Percentiles rank a stretch among this genome's conserved stretches.
Conservation (phyloP, 495 filamentous ascomycete genomes). For the Penicillium ochrochloron region DNA sequence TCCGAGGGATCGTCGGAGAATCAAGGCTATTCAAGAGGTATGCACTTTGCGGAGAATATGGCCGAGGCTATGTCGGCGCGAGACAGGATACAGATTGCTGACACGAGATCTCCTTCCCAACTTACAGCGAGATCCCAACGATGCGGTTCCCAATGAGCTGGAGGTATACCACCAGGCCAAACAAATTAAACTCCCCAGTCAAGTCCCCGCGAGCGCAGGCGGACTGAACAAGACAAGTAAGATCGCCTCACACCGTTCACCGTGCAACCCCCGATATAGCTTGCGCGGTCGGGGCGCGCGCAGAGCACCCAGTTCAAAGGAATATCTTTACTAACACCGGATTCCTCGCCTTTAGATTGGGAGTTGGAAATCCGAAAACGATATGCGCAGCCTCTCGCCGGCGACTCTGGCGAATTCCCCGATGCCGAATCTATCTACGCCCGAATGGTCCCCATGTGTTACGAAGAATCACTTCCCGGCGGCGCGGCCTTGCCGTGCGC, state of each 20-base stretch:
- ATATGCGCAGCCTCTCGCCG: slow-evolving; percentile 82
- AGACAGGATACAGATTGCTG: not conserved
- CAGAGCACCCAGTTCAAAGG: slow-evolving; percentile 1
- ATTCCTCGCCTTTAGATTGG: slow-evolving; percentile 60
- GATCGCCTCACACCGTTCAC: slow-evolving; percentile 28
- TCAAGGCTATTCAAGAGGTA: slow-evolving; percentile 77
- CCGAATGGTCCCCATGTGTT: slow-evolving; percentile 93
- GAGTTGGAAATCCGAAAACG: slow-evolving; percentile 93
- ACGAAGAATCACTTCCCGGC: slow-evolving; percentile 82
- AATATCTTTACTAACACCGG: slow-evolving; percentile 26
- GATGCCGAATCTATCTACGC: slow-evolving; percentile 76
- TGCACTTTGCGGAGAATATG: slow-evolving; percentile 10
- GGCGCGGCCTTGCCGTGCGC: slow-evolving; percentile 74
- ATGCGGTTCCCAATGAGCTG: slow-evolving; percentile 65
- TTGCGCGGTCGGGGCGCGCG: slow-evolving; percentile 15
- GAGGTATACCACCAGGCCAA: slow-evolving; percentile 71
- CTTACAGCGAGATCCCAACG: slow-evolving; percentile 66
- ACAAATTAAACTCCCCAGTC: slow-evolving; percentile 67
- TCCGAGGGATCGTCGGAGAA: slow-evolving; percentile 78
- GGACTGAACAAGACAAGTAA: slow-evolving; percentile 88
- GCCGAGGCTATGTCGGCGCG: not conserved
- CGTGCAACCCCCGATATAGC: slow-evolving; percentile 9
- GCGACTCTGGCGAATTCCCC: slow-evolving; percentile 93
- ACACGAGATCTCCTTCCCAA: not conserved
- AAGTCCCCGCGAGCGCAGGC: slow-evolving; percentile 80